A percentile compares a stretch with the other conserved stretches of the same genome.
These are phyloP conservation scores for Neocatenulostroma microsporum DNA, from an alignment of 2,329 filamentous ascomycete species.

Conservation along the genomic window DNA sequence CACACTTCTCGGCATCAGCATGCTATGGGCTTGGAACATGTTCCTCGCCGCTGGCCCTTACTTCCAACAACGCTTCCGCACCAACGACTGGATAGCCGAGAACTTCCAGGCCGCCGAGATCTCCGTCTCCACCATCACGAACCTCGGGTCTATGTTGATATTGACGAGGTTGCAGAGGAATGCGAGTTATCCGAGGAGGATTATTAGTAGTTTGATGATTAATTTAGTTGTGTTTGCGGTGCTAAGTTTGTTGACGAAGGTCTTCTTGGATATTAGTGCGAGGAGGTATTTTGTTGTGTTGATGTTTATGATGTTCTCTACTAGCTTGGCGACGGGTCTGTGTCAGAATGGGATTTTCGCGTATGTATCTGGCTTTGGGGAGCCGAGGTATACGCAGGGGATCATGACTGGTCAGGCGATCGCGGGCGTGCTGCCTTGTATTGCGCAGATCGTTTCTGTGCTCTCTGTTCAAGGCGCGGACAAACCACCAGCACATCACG, in stretches of 20 bases:
- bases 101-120: constrained; percentile 89
- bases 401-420: constrained; percentile 94
- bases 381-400: constrained; percentile 84
- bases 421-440: constrained; percentile 78
- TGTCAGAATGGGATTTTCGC: constrained; percentile 94
- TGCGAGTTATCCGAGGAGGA: constrained; percentile 82
- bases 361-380: constrained; percentile 76
- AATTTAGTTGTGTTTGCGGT: constrained; percentile 71
- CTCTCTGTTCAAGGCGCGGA: too few relatives aligned
- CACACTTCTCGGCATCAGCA: constrained; percentile 74
- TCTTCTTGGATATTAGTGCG: constrained; percentile 56
- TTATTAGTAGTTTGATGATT: constrained; percentile 66
- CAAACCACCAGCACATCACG: too few relatives aligned
- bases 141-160: constrained; percentile 65
- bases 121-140: constrained; percentile 76
- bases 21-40: constrained; percentile 99
- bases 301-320: constrained; percentile 70
- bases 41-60: constrained; percentile 92
- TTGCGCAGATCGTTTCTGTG: constrained; percentile 80
- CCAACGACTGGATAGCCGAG: constrained; percentile 60
- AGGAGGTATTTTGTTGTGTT: constrained; percentile 70
- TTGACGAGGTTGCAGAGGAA: constrained; percentile 72
- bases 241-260: constrained; percentile 69
- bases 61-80: constrained; percentile 73
- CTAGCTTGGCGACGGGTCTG: constrained; percentile 72